Evolutionary conservation across 2,329 filamentous ascomycete species (phyloP), one percentile per base, ranked within the genome.

Genomic region (Cercospora zeina): DNA sequence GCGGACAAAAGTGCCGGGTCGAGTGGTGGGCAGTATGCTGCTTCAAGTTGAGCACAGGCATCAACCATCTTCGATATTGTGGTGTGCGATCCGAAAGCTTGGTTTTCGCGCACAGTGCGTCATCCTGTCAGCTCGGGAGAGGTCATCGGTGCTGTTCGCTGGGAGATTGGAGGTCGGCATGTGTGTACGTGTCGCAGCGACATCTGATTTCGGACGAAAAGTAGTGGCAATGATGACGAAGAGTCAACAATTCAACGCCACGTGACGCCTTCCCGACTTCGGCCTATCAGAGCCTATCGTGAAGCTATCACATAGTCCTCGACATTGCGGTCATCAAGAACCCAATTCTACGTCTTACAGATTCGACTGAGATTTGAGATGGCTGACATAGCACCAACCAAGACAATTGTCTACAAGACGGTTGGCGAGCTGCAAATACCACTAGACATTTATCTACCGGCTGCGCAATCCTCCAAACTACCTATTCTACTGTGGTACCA

Each of bases 1-100:
- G 91, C 88, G 58, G 88, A 83, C 62, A 97, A 84, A 11, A 93
- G 82, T 0, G 90, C 84, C 67, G 91, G 85, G 68, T 97, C 93
- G 42, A 97, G 76, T 16, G 88, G 83, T 24, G 89, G 84, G 72
- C 87, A 87, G 71, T 91, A 93, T 66, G 88, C 85, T 64, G 86
- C 82, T 87, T 93, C 65, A 34, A 69, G 47, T 36, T 63, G 64
- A 8, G 66, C 56, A n/a, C 64, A 39, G 27, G 58, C 54, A 49
- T 70, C 70, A 71, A 58, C 69, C 71, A 72, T 72, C 60, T 66
- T 71, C 66, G 16, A 65, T 62, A 24, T 62, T 30, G 14, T 53
- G 42, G 21, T 14, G 47, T 14, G 16, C 24, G 33, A 31, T 59
- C 33, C 45, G 31, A 30, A 7, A 30, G 16, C 21, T 30, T 50